phyloP scores from a whole-genome alignment of 306 rosid genomes.

The Potentilla sterilis region DNA sequence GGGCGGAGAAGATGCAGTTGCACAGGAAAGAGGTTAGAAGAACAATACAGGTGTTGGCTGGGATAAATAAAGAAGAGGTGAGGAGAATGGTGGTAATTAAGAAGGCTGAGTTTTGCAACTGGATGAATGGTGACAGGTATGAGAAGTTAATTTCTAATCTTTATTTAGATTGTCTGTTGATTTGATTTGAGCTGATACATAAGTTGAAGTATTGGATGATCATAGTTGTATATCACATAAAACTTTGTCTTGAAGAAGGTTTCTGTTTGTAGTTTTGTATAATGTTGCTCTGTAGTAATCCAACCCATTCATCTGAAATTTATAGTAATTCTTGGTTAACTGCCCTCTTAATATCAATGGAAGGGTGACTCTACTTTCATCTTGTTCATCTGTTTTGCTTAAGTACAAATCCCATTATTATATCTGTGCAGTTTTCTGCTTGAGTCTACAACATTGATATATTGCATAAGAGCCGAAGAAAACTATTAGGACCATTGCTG shows the following conservation, averaged over 20 bases:
- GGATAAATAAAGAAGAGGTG: constrained; percentile 10
- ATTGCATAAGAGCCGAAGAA: background rate
- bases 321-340: background rate
- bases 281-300: background rate
- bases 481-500: background rate
- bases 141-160: background rate
- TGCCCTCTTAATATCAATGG: background rate
- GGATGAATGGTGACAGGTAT: constrained; percentile 14
- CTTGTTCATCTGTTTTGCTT: background rate
- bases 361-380: background rate
- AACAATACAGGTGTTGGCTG: constrained; percentile 48
- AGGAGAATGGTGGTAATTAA: constrained; percentile 12
- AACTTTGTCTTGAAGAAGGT: constrained; percentile 8
- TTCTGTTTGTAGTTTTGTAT: background rate
- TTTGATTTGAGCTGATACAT: constrained; percentile 17
- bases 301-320: background rate
- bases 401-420: background rate
- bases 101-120: constrained; percentile 3
- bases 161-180: constrained; percentile 12
- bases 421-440: background rate
- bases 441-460: background rate
- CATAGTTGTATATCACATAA: constrained; percentile 3
- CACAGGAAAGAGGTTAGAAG: constrained; percentile 40
- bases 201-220: constrained; percentile 20
- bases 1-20: constrained; percentile 43